Conservation (phyloP, 192 early-diverging fungal genomes). For the Coemansia sp. region DNA sequence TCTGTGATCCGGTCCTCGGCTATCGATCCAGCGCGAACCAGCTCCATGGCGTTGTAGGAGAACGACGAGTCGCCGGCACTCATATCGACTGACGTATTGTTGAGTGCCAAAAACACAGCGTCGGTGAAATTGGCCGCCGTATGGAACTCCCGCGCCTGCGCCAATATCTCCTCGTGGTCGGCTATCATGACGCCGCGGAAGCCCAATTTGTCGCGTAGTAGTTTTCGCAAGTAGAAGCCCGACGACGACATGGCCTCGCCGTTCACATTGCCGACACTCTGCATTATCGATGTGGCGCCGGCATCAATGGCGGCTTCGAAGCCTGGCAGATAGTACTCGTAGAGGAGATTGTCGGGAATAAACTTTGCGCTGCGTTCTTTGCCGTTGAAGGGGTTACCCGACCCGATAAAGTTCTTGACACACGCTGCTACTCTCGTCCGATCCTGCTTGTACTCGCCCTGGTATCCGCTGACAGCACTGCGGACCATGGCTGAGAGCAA, state of each 20-base stretch:
- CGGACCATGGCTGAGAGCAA: slow-evolving; percentile 54
- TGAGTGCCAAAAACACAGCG: slow-evolving; percentile 52
- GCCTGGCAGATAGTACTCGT: slow-evolving; percentile 62
- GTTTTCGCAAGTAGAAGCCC: slow-evolving; percentile 48
- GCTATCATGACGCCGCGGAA: slow-evolving; percentile 62
- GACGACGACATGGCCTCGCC: slow-evolving; percentile 59
- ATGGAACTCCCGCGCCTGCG: slow-evolving; percentile 3
- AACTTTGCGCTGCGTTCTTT: background rate
- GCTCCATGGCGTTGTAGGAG: slow-evolving; percentile 24
- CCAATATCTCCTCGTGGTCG: slow-evolving; percentile 47
- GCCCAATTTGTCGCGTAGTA: slow-evolving; percentile 54
- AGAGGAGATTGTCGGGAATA: slow-evolving; percentile 28
- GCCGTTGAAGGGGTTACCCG: slow-evolving; percentile 12
- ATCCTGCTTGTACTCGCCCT: slow-evolving; percentile 67
- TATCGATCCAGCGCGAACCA: slow-evolving; percentile 46
- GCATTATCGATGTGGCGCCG: slow-evolving; percentile 60
- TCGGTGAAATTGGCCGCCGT: slow-evolving; percentile 50
- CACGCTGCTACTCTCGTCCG: slow-evolving; percentile 60
- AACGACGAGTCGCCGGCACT: slow-evolving; percentile 49
- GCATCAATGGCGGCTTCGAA: slow-evolving; percentile 58
- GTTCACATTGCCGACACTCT: slow-evolving; percentile 56
- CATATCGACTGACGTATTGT: slow-evolving; percentile 59
- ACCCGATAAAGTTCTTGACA: slow-evolving; percentile 59
- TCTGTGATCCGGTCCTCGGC: slow-evolving; percentile 50
- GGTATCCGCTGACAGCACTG: slow-evolving; percentile 56